Base-by-base conservation (phyloP, 805 yeast species). In the Pachysolen tannophilus region DNA sequence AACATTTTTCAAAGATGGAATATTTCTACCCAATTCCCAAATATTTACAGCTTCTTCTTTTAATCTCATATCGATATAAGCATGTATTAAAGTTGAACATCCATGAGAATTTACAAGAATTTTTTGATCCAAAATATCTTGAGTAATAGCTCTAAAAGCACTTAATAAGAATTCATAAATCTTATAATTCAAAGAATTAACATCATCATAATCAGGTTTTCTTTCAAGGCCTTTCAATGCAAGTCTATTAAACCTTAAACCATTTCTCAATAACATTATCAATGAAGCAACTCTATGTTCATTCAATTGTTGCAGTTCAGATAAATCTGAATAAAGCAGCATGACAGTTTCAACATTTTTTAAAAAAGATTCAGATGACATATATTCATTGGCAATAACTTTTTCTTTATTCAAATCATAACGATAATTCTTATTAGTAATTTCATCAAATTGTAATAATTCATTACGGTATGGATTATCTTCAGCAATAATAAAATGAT, bases 21-120 rank as follows among this genome's bases (percentile, higher is more conserved):
- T 23, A 45, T 66, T 65, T 43, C 71, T 74, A 20, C 80, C 80
- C 14, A 67, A 56, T 46, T 78, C 82, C 92, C 92, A 82, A 40
- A 79, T 66, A 40, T 69, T 65, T 30, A 81, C 69, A 34, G 83
- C 78, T 54, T 82, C 87, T 35, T 71, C 65, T 30, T 71, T 67
- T 39, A 78, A 63, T 32, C 72, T 67, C 42, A 75, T 65, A 50
- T 79, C 85, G 49, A 73, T 72, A 48, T 72, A 69, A 9, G 78
- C 72, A 18, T 76, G 71, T 41, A 73, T 66, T 31, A 75, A 48
- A 47, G 72, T 77, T 56, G 74, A 69, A 19, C 76, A 70, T 41
- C 79, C 79, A 38, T 65, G 68, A 31, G 72, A 68, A 34, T 69
- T 69, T 28, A 74, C 48, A 14, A 43, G 45, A n/a, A 69, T 60